These are phyloP conservation scores for Botrytis fabae DNA, from an alignment of 2,329 filamentous ascomycete species.

Conservation along the genomic window DNA sequence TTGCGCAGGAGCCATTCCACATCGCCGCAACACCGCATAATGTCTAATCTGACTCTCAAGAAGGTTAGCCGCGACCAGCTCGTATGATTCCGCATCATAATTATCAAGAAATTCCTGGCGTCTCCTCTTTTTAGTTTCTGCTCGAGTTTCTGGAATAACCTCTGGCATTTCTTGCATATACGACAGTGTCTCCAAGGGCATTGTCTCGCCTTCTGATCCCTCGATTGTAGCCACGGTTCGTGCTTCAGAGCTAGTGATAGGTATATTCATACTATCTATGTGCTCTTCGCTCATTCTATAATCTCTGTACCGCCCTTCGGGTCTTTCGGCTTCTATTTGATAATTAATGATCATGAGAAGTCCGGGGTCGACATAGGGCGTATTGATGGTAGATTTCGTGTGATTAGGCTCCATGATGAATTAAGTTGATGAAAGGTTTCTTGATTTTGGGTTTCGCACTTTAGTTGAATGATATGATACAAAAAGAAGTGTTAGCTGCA, in stretches of 20 bases:
- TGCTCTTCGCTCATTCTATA: not conserved
- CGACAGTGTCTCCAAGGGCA: not conserved
- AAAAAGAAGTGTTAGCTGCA: not conserved
- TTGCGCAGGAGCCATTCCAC: not conserved
- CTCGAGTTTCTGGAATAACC: not conserved
- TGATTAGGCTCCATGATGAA: not conserved
- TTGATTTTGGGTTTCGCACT: not conserved
- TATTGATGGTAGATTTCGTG: not conserved
- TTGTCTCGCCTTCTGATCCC: not conserved
- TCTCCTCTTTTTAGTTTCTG: not conserved
- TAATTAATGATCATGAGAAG: not conserved
- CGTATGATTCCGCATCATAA: not conserved
- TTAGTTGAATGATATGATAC: not conserved
- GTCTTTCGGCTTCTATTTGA: not conserved
- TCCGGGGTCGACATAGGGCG: not conserved
- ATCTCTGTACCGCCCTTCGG: not conserved
- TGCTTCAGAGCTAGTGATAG: not conserved
- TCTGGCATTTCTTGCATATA: not conserved
- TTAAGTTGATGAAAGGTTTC: not conserved
- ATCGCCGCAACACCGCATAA: not conserved
- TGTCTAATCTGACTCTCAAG: constrained; percentile 2
- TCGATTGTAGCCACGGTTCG: not conserved
- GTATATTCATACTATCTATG: not conserved
- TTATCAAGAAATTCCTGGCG: not conserved
- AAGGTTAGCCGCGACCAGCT: not conserved